Evolutionary conservation across 1,139 yeast species (phyloP), one percentile per base, ranked within the genome.

Genomic region (Hansenula lynferdii): DNA sequence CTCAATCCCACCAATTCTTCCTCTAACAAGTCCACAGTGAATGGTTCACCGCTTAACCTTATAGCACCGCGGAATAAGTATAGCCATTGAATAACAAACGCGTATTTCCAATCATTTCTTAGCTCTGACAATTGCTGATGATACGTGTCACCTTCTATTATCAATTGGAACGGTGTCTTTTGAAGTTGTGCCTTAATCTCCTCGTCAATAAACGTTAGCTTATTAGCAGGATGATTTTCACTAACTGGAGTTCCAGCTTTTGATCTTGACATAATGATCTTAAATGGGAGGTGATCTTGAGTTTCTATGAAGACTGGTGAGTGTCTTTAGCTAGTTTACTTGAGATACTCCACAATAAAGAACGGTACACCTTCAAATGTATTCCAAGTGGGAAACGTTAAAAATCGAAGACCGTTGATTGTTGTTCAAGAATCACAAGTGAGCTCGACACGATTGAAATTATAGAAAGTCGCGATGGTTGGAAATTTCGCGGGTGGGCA

Each of bases 51-150:
- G 9, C 64, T 63, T 36, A 75, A 54, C 42, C 61, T 69, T 19
- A 74, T 49, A 40, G 61, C 69, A 3, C 75, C 75, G 36, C 77
- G 65, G 47, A 65, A 73, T 41, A 65, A 62, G 45, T 62, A 64
- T 21, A 75, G 49, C 80, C 80, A 75, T 52, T 72, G 67, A 10
- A 70, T 48, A 10, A 72, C 76, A 44, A 64, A 73, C 11, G 75
- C 57, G 49, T 71, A 75, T 21, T 47, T 49, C 57, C 59, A 57
- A 16, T 52, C 48, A 28, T 44, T 48, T 39, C 61, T 42, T 8
- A 56, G 35, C 8, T 53, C 55, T n/a, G 41, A 37, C 35, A 57
- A 29, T 28, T 53, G 54, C 3, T 31, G 24, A 16, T 36, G 37
- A 24, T 56, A 54, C 4, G 48, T 49, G 6, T 54, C 59, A 23